Percentiles rank a stretch among this genome's conserved stretches.
These are phyloP conservation scores for Mrakia gelida DNA, from an alignment of 768 basidiomycete genomes.

Conservation along the genomic window DNA sequence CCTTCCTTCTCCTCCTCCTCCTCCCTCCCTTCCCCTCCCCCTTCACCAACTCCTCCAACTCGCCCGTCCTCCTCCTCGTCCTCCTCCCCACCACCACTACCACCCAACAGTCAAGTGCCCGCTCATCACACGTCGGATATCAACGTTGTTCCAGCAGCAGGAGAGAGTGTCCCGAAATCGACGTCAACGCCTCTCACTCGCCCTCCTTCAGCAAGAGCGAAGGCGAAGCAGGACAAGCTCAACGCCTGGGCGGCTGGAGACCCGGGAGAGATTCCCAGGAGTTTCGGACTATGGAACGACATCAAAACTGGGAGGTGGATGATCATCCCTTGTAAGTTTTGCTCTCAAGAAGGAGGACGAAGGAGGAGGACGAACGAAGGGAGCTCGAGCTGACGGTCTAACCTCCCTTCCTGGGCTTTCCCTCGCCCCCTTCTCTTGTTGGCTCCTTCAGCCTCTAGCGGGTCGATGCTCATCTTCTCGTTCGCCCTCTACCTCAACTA, in stretches of 20 bases:
- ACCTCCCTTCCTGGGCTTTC: not conserved
- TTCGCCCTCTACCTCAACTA: slow-evolving; percentile 40
- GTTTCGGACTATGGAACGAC: slow-evolving; percentile 53
- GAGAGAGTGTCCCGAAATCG: not conserved
- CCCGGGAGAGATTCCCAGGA: slow-evolving; percentile 36
- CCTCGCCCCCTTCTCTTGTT: slow-evolving; percentile 13
- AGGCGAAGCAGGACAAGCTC: slow-evolving; percentile 4
- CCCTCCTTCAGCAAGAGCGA: not conserved
- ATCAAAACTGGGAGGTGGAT: slow-evolving; percentile 63
- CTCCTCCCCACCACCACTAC: not conserved
- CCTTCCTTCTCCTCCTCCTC: slow-evolving; percentile 1
- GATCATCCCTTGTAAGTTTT: slow-evolving; percentile 60
- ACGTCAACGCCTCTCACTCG: not conserved
- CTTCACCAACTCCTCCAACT: not conserved
- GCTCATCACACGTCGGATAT: slow-evolving; percentile 2
- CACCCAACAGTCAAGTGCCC: not conserved
- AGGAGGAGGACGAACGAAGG: not conserved
- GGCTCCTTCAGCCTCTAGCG: slow-evolving; percentile 32
- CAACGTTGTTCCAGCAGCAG: not conserved
- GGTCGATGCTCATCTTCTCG: slow-evolving; percentile 39
- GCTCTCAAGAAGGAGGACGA: not conserved
- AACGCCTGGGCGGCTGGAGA: slow-evolving; percentile 24
- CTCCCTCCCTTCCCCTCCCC: not conserved
- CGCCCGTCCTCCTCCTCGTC: not conserved
- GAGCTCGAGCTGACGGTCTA: not conserved